A percentile compares a stretch with the other conserved stretches of the same genome.
Evolutionary conservation across 176 grass and related monocot species (phyloP).

Genomic region (Areca catechu): DNA sequence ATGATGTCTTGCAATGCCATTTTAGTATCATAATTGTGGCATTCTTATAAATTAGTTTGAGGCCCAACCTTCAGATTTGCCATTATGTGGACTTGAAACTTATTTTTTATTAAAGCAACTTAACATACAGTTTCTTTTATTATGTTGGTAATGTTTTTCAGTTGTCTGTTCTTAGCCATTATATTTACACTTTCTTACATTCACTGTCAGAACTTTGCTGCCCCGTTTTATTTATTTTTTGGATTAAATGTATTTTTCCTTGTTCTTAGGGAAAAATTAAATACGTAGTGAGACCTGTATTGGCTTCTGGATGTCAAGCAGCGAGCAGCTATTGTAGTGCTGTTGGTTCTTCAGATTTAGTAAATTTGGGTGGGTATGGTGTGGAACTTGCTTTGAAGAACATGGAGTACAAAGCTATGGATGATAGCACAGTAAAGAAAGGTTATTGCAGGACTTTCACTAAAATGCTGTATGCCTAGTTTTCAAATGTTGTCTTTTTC

Average conservation of each 20-base stretch:
- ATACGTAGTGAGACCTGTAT: slow-evolving; percentile 68
- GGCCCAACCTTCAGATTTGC: too few species aligned
- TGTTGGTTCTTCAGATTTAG: slow-evolving; percentile 74
- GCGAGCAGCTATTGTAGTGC: slow-evolving; percentile 71
- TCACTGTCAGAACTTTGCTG: neutral
- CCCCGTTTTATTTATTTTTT: slow-evolving; percentile 7
- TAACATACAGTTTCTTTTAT: too few species aligned
- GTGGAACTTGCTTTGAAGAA: slow-evolving; percentile 99
- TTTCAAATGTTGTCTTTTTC: slow-evolving; percentile 2
- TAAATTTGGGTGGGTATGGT: slow-evolving; percentile 92
- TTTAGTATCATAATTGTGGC: too few species aligned
- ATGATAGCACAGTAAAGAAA: slow-evolving; percentile 87
- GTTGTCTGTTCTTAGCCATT: too few species aligned
- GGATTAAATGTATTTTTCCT: slow-evolving; percentile 20
- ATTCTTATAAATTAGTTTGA: too few species aligned
- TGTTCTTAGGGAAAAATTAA: slow-evolving; percentile 72
- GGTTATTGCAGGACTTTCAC: too few species aligned
- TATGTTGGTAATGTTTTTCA: too few species aligned
- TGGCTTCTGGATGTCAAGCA: slow-evolving; percentile 71
- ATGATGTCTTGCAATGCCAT: too few species aligned
- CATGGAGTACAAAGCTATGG: slow-evolving; percentile 99
- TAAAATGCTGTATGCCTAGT: slow-evolving; percentile 8
- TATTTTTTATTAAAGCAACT: too few species aligned
- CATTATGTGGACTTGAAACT: too few species aligned
- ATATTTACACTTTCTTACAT: too few species aligned